Conservation (phyloP, 441 rosid species). For the Erodium texanum region DNA sequence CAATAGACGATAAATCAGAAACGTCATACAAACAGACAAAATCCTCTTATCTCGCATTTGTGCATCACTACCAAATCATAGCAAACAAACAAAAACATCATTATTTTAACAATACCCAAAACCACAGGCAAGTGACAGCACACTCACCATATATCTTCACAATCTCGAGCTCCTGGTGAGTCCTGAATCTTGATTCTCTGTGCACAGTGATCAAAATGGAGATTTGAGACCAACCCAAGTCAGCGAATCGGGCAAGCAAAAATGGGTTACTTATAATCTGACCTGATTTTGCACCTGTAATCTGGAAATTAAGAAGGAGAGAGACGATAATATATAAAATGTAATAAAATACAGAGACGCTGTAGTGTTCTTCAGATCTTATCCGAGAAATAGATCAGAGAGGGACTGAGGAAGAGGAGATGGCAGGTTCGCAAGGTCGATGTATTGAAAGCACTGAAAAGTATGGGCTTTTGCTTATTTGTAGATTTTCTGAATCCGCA, state of each 20-base stretch:
- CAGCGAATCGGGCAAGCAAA: not conserved
- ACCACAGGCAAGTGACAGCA: not conserved
- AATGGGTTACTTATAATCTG: not conserved
- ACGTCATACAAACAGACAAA: slow-evolving; percentile 2
- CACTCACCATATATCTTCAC: not conserved
- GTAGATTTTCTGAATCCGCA: too few species aligned
- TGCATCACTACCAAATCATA: not conserved
- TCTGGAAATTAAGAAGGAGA: not conserved
- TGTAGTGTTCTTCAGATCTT: not conserved
- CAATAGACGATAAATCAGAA: slow-evolving; percentile 5
- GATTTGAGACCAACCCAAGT: not conserved
- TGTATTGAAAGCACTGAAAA: too few species aligned
- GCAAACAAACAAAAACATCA: not conserved
- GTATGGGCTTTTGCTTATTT: too few species aligned
- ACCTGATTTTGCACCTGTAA: not conserved
- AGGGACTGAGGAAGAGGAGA: too few species aligned
- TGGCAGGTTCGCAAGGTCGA: too few species aligned
- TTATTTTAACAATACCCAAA: not conserved
- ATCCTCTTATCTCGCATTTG: not conserved
- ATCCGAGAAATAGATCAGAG: too few species aligned
- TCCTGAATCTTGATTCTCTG: not conserved
- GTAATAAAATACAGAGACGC: not conserved
- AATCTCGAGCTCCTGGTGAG: not conserved
- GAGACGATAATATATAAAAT: not conserved
- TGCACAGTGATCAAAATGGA: slow-evolving; percentile 1